Evolutionary conservation across 257 asterid genomes (phyloP).

Genomic region (Fraxinus excelsior): DNA sequence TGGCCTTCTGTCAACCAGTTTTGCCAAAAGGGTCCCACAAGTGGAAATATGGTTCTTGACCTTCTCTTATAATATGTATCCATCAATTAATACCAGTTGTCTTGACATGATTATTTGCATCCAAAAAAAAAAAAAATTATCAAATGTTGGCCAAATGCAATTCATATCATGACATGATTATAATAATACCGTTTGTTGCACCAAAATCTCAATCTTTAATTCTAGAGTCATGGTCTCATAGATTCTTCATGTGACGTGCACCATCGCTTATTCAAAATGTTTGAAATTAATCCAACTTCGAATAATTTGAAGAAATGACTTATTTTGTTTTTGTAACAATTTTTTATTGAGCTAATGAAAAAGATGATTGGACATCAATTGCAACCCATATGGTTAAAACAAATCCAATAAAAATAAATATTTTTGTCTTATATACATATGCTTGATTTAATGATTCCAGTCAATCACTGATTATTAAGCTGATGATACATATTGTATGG

Average conservation of each 20-base stretch:
- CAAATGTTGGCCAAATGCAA: constrained; percentile 45
- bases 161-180: constrained; percentile 36
- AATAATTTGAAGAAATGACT: neutral
- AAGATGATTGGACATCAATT: neutral
- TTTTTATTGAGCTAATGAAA: neutral
- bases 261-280: neutral
- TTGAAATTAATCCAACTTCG: neutral
- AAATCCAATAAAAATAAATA: neutral
- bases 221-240: constrained; percentile 30
- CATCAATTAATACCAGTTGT: constrained; percentile 47
- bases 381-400: neutral
- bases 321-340: neutral
- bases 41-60: constrained; percentile 22
- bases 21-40: constrained; percentile 40
- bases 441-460: neutral
- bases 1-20: constrained; percentile 23
- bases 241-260: constrained; percentile 45
- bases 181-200: constrained; percentile 28
- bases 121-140: neutral
- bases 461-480: neutral
- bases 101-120: constrained; percentile 29
- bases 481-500: neutral
- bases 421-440: neutral
- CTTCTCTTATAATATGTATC: neutral
- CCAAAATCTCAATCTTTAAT: constrained; percentile 15